These are phyloP conservation scores for Microthyrium microscopicum DNA, from an alignment of 2,329 filamentous ascomycete genomes.

Conservation along the genomic window DNA sequence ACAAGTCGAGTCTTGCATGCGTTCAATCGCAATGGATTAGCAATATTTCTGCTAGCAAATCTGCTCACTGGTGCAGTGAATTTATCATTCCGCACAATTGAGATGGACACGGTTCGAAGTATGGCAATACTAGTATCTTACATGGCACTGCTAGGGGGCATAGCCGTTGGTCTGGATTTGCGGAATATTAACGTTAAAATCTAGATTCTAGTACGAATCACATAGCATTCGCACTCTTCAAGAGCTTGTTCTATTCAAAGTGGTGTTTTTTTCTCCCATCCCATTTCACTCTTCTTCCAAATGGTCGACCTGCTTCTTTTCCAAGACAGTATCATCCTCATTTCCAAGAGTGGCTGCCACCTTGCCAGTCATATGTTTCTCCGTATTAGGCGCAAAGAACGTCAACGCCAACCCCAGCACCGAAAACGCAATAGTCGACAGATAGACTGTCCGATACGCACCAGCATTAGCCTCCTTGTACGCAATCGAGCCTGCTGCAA, in stretches of 20 bases:
- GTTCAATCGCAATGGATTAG: constrained; percentile 77
- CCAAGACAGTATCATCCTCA: no score
- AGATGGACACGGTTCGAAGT: constrained; percentile 45
- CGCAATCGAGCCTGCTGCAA: constrained; percentile 10
- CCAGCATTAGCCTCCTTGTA: constrained; percentile 7
- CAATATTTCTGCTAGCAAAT: constrained; percentile 75
- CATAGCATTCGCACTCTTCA: no score
- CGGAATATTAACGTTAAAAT: constrained; percentile 56
- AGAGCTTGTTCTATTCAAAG: no score
- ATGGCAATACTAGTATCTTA: constrained; percentile 66
- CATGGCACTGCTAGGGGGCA: constrained; percentile 44
- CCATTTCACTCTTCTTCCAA: no score
- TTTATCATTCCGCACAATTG: constrained; percentile 66
- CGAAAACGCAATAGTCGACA: constrained; percentile 9
- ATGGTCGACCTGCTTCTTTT: no score
- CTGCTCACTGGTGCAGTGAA: constrained; percentile 81
- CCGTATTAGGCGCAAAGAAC: constrained; percentile 8
- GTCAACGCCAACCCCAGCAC: constrained; percentile 6
- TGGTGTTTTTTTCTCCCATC: no score
- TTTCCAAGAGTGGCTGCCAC: constrained; percentile 11
- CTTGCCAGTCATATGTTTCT: constrained; percentile 11
- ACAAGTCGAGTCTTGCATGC: constrained; percentile 70
- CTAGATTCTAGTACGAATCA: no score
- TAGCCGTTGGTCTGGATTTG: constrained; percentile 51
- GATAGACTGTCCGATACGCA: constrained; percentile 9